These are phyloP conservation scores for Trichoderma sp. DNA, from an alignment of 2,329 filamentous ascomycete genomes.

Conservation along the genomic window DNA sequence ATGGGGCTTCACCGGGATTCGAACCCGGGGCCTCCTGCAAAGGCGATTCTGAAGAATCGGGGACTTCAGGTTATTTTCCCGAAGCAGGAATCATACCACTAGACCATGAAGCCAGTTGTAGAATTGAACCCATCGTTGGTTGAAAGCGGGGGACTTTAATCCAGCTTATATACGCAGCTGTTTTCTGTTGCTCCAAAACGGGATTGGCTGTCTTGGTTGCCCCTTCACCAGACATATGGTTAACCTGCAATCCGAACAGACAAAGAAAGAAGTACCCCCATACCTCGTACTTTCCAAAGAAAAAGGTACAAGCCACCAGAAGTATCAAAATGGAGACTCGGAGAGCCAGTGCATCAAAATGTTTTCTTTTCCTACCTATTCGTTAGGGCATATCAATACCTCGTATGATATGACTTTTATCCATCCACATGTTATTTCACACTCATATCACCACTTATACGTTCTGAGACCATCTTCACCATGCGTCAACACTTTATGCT, in stretches of 20 bases:
- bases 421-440: neutral
- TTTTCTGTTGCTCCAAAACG: neutral
- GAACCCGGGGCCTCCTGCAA: conserved; percentile 28
- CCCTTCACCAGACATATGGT: neutral
- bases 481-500: conserved; percentile 26
- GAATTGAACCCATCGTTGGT: conserved; percentile 17
- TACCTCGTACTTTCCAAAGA: neutral
- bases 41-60: conserved; percentile 24
- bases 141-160: neutral
- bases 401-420: neutral
- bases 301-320: too few species aligned
- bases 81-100: conserved; percentile 30
- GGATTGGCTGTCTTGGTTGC: neutral
- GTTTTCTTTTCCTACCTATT: neutral
- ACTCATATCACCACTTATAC: neutral
- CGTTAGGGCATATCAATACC: neutral
- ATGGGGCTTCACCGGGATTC: conserved; percentile 25
- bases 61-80: conserved; percentile 22
- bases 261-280: neutral
- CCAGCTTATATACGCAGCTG: neutral
- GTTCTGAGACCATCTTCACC: neutral
- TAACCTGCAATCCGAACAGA: neutral
- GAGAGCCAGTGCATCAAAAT: neutral
- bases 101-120: conserved; percentile 27
- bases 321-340: neutral